Base-by-base conservation (phyloP, 2,329 filamentous ascomycete genomes). In the Colletotrichum sansevieriae region DNA sequence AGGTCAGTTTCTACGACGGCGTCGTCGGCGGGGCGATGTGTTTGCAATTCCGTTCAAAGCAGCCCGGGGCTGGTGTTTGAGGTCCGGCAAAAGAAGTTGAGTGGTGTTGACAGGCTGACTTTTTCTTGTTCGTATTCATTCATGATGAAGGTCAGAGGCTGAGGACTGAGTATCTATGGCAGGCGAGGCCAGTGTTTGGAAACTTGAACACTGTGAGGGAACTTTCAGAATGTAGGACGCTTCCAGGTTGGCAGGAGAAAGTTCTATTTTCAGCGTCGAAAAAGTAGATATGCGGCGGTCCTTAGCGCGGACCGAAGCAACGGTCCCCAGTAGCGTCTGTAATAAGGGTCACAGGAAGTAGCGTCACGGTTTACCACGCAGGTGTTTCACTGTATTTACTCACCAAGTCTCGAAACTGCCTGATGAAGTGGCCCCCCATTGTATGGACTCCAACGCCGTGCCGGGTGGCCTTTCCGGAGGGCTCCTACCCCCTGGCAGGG, bases 211-310 rank as follows among this genome's bases (percentile, higher is more conserved):
- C 57, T 63, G 63, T 62, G 39, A n/a, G 9, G 12, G 22, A 15
- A 62, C 47, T 47, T 63, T 29, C 1, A 8, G 20, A 6, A 18
- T n/a, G 41, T 43, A 49, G n/a, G 33, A 22, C 52, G 20, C 55
- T 22, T 18, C 18, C 18, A 18, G 18, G 18, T 18, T 20, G 13
- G 20, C n/a, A 37, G n/a, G 25, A 25, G 25, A 25, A 25, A 25
- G 41, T 57, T 64, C 61, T 64, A 58, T 64, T 64, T 64, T 51
- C 61, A 58, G 62, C 33, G 7, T 22, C 55, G 35, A 39, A 47
- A 35, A 11, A 20, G n/a, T 41, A 9, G 35, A 25, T 22, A 49
- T 29, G 15, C 54, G 3, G 37, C 37, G 13, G 37, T 8, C 29
- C 29, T 4, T 29, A 15, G 9, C 15, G 20, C 13, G 9, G 13